Base-by-base conservation (phyloP, 2,329 filamentous ascomycete genomes). In the Karstenula rhodostoma region DNA sequence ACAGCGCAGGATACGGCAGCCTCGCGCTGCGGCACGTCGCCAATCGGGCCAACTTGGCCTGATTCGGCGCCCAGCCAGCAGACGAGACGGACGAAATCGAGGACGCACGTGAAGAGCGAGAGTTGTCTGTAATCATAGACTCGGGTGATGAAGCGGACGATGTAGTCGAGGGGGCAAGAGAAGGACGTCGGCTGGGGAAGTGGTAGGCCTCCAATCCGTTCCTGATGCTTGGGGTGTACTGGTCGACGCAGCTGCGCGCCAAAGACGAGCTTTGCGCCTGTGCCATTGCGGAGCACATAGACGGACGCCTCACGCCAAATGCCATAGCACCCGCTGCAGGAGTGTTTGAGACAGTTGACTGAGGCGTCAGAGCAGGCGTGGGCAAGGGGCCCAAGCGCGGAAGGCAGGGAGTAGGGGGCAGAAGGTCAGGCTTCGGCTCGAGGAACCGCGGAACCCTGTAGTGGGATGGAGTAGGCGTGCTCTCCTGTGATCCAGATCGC, bases 311-410 rank as follows among this genome's bases (percentile, higher is more conserved):
- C 60, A 81, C 79, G 63, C 77, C 75, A 58, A 79, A 79, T 62
- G 80, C 78, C 67, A 79, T 77, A 68, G 77, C 80, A 85, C 85
- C 84, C 86, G 78, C 86, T 77, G 86, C 86, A 87, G 87, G 86
- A 85, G 85, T 86, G 77, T 76, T 81, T 65, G 80, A 82, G 67
- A 80, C 77, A 61, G 78, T 77, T 49, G 83, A 80, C 64, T 86
- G 84, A 40, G 87, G 87, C 47, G 87, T 89, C 78, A 88, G 79
- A 66, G 83, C 81, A 55, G 87, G 87, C n/a, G 87, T 89, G 17
- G 86, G 86, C 58, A 89, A 77, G 59, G 86, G 83, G 65, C 80
- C 81, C 68, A 86, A 79, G 56, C 85, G 84, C 42, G 81, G 80
- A 64, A 87, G 74, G 53, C 82, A 79, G n/a, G 87, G 86, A 50